A percentile compares a stretch with the other conserved stretches of the same genome.
phyloP scores from a whole-genome alignment of 2,329 filamentous ascomycete genomes.

The Neofusicoccum cordaticola region DNA sequence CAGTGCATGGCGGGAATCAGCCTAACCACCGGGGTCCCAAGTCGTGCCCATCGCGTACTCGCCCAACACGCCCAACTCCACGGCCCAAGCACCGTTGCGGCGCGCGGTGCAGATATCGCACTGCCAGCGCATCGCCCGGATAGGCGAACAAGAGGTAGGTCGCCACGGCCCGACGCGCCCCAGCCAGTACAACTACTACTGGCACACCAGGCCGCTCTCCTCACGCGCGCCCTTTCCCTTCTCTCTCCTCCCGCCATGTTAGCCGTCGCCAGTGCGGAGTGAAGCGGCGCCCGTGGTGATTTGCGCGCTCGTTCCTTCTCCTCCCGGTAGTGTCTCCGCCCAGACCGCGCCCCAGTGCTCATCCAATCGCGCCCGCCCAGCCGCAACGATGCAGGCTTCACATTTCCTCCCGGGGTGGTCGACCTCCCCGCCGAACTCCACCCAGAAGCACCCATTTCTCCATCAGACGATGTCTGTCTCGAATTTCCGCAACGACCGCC shows the following conservation, averaged over 20 bases:
- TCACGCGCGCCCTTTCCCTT: neutral
- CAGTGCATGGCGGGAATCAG: slow-evolving; percentile 7
- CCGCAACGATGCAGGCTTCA: slow-evolving; percentile 12
- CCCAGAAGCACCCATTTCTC: slow-evolving; percentile 29
- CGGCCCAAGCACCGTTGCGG: slow-evolving; percentile 33
- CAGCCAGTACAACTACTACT: slow-evolving; percentile 1
- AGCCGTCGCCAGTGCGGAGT: neutral
- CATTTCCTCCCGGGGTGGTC: slow-evolving; percentile 7
- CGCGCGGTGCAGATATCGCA: slow-evolving; percentile 33
- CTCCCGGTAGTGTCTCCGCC: slow-evolving; percentile 1
- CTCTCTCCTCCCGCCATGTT: neutral
- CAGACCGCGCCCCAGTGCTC: neutral
- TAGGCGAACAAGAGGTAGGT: neutral
- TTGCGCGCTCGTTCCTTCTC: neutral
- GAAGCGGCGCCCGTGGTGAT: neutral
- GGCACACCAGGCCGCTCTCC: neutral
- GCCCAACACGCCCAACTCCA: slow-evolving; percentile 36
- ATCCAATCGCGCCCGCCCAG: neutral
- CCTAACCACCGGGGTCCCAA: slow-evolving; percentile 34
- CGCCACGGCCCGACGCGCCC: slow-evolving; percentile 15
- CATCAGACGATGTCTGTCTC: slow-evolving; percentile 40
- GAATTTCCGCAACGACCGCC: slow-evolving; percentile 38
- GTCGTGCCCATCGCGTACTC: slow-evolving; percentile 38
- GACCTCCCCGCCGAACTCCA: neutral
- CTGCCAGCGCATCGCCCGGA: slow-evolving; percentile 38